Evolutionary conservation across 2,329 filamentous ascomycete genomes (phyloP).

Genomic region (Aspergillus sp.): DNA sequence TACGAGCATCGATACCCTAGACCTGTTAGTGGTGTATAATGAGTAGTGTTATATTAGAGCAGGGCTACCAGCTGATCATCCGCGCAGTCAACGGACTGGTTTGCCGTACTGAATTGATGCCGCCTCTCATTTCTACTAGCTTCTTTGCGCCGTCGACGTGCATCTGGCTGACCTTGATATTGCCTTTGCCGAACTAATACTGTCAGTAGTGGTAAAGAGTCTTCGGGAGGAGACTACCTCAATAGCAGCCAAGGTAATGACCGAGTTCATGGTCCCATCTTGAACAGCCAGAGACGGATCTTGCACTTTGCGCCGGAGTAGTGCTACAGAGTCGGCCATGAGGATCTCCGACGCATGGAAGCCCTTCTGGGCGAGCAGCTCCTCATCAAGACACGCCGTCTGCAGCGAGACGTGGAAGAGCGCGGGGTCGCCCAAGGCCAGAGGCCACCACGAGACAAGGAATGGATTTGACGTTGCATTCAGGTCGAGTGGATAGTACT

Average conservation of each 20-base stretch:
- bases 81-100: slow-evolving; percentile 56
- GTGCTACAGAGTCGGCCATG: slow-evolving; percentile 57
- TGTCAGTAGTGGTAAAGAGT: background rate
- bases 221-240: slow-evolving; percentile 40
- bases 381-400: slow-evolving; percentile 58
- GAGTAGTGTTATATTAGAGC: background rate
- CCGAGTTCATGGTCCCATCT: slow-evolving; percentile 57
- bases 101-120: slow-evolving; percentile 49
- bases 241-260: slow-evolving; percentile 59
- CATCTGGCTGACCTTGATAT: slow-evolving; percentile 45
- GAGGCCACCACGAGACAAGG: slow-evolving; percentile 60
- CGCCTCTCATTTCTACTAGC: slow-evolving; percentile 52
- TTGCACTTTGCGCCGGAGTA: slow-evolving; percentile 53
- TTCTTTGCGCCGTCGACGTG: slow-evolving; percentile 53
- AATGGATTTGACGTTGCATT: slow-evolving; percentile 57
- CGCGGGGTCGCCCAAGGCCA: slow-evolving; percentile 56
- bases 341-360: slow-evolving; percentile 56
- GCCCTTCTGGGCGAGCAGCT: slow-evolving; percentile 52
- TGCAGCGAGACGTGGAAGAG: slow-evolving; percentile 61
- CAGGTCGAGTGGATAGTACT: slow-evolving; percentile 60
- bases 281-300: slow-evolving; percentile 50
- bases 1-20: slow-evolving; percentile 59
- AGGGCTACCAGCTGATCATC: slow-evolving; percentile 54
- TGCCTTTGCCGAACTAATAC: slow-evolving; percentile 54
- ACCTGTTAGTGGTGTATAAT: background rate